These are phyloP conservation scores for Botrytis fabae DNA, from an alignment of 2,329 filamentous ascomycete genomes.

Conservation along the genomic window DNA sequence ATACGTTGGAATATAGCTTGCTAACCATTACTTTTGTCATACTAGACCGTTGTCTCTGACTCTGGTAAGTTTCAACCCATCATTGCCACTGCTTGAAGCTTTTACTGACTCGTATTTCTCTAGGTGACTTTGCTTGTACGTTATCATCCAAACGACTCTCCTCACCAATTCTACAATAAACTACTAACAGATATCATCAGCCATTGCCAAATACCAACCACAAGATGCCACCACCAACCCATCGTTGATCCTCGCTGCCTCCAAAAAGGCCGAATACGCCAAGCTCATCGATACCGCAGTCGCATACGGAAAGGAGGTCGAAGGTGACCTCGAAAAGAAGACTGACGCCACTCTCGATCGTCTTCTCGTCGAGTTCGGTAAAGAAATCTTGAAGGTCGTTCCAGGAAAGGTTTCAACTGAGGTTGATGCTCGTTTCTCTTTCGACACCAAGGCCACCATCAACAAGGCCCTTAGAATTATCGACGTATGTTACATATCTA, in stretches of 20 bases:
- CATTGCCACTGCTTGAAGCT: conserved; percentile 14
- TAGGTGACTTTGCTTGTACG: conserved; percentile 78
- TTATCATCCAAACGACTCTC: conserved; percentile 38
- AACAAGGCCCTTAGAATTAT: conserved; percentile 98
- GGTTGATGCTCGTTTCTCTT: conserved; percentile 94
- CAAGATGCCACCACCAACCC: conserved; percentile 99
- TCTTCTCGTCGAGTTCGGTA: conserved; percentile 96
- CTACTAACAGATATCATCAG: conserved; percentile 46
- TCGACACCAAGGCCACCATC: conserved; percentile 88
- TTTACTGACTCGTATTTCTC: conserved; percentile 30
- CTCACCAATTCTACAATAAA: not conserved
- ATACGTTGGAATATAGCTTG: conserved; percentile 11
- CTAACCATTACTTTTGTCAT: conserved; percentile 18
- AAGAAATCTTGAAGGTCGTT: conserved; percentile 94
- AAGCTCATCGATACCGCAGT: conserved; percentile 86
- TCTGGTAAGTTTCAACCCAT: conserved; percentile 64
- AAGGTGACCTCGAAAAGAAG: conserved; percentile 71
- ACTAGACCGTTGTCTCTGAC: conserved; percentile 90
- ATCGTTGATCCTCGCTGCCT: conserved; percentile 94
- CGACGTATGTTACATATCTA: conserved; percentile 60
- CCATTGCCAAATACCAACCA: conserved; percentile 99
- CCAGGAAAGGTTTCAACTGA: conserved; percentile 99
- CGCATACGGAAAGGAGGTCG: conserved; percentile 78
- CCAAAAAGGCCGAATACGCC: conserved; percentile 97
- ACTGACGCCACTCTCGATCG: conserved; percentile 89